These are phyloP conservation scores for Pyrus bretschneideri DNA, from an alignment of 306 rosid genomes.

Conservation along the genomic window DNA sequence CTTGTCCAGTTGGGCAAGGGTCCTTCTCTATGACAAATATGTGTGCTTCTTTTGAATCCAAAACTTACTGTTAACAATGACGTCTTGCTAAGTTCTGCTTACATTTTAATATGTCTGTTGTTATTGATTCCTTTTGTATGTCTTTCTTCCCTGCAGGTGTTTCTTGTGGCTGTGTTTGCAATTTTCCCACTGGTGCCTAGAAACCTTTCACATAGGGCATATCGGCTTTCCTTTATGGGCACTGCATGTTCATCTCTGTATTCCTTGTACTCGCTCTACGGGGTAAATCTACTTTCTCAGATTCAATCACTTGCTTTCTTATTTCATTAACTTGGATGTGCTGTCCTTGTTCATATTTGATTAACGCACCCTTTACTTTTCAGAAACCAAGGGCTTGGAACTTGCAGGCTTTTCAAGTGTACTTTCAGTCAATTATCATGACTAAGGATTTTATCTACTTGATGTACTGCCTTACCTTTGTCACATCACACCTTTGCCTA, in stretches of 20 bases:
- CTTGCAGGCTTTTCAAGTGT: slow-evolving; percentile 78
- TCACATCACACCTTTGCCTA: slow-evolving; percentile 75
- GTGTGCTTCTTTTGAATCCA: neutral
- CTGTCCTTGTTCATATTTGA: slow-evolving; percentile 9
- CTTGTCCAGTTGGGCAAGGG: neutral
- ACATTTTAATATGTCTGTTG: neutral
- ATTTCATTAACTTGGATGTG: neutral
- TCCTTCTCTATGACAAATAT: neutral
- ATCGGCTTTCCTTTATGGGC: slow-evolving; percentile 87
- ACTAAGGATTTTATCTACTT: slow-evolving; percentile 86
- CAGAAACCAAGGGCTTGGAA: slow-evolving; percentile 97
- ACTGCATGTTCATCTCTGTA: slow-evolving; percentile 70
- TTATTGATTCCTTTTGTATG: slow-evolving; percentile 4
- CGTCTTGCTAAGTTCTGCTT: neutral
- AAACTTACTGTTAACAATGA: neutral
- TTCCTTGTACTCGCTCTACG: slow-evolving; percentile 70
- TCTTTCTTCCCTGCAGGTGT: slow-evolving; percentile 53
- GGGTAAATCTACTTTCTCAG: slow-evolving; percentile 43
- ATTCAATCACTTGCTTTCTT: neutral
- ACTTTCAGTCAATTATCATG: slow-evolving; percentile 64
- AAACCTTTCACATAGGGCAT: slow-evolving; percentile 74
- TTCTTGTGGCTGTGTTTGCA: slow-evolving; percentile 82
- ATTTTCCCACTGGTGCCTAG: slow-evolving; percentile 69
- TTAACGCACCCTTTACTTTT: slow-evolving; percentile 19
- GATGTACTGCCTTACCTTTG: slow-evolving; percentile 70